Evolutionary conservation across 495 filamentous ascomycete genomes (phyloP).

Genomic region (Hypoxylon subgilvum): DNA sequence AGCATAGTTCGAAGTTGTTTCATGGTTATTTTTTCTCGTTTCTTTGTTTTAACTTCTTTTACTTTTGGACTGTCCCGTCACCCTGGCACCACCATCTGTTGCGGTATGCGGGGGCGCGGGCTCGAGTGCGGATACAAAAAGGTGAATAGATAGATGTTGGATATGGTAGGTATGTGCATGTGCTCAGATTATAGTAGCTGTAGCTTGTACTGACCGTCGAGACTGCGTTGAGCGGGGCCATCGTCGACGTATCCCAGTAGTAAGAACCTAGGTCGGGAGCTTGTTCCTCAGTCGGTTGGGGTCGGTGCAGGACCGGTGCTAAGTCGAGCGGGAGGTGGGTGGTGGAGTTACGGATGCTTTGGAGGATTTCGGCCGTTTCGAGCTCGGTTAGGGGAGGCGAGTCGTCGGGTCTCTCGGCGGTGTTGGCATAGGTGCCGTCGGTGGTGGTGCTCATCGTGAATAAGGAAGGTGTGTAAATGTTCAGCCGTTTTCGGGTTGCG

Average conservation of each 20-base stretch:
- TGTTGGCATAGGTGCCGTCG: slow-evolving; percentile 23
- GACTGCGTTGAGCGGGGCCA: slow-evolving; percentile 62
- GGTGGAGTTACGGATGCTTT: slow-evolving; percentile 29
- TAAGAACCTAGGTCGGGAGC: slow-evolving; percentile 42
- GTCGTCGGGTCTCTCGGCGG: slow-evolving; percentile 17
- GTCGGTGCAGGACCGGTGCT: slow-evolving; percentile 2
- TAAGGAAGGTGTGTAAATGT: slow-evolving; percentile 20
- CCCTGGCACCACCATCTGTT: too few relatives aligned
- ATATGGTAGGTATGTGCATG: slow-evolving; percentile 13
- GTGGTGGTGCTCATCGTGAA: slow-evolving; percentile 20
- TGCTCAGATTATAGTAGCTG: slow-evolving; percentile 15
- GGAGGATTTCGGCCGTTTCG: slow-evolving; percentile 36
- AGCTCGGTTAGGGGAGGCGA: slow-evolving; percentile 33
- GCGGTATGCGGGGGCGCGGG: too few relatives aligned
- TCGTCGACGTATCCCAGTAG: slow-evolving; percentile 59
- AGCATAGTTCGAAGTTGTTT: slow-evolving; percentile 23
- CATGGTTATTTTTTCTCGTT: not conserved
- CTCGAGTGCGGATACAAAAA: too few relatives aligned
- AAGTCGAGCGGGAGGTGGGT: slow-evolving; percentile 35
- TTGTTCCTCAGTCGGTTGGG: slow-evolving; percentile 8
- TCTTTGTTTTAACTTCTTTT: too few relatives aligned
- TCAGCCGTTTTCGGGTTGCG: slow-evolving; percentile 13
- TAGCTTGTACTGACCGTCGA: slow-evolving; percentile 62
- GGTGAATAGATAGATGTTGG: not conserved
- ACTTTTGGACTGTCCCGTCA: not conserved